A percentile compares a stretch with the other conserved stretches of the same genome.
These are phyloP conservation scores for Hysterangium stoloniferum DNA, from an alignment of 768 basidiomycete genomes.

Conservation along the genomic window DNA sequence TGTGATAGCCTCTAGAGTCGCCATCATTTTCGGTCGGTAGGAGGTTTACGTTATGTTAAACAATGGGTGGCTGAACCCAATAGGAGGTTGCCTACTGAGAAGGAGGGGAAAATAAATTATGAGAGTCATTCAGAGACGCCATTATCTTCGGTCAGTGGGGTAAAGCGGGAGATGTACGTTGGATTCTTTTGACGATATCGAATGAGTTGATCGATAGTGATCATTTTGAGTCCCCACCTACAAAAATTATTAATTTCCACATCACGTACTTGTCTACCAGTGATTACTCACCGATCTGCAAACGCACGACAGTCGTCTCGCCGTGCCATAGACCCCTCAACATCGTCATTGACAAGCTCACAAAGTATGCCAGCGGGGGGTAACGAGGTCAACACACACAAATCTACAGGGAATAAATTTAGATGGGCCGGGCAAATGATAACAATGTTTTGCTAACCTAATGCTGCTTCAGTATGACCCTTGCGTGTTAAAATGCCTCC, in stretches of 20 bases:
- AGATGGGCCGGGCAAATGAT: not conserved
- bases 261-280: too few relatives aligned
- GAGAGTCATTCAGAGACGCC: too few relatives aligned
- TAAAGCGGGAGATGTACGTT: not conserved
- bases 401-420: conserved; percentile 37
- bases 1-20: too few relatives aligned
- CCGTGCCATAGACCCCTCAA: conserved; percentile 85
- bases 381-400: conserved; percentile 69
- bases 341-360: conserved; percentile 91
- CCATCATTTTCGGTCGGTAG: too few relatives aligned
- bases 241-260: not conserved
- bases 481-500: conserved; percentile 83
- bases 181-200: conserved; percentile 21
- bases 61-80: too few relatives aligned
- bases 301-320: conserved; percentile 89
- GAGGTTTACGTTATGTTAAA: too few relatives aligned
- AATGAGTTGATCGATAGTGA: conserved; percentile 68
- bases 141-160: not conserved
- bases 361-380: conserved; percentile 79
- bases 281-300: conserved; percentile 47
- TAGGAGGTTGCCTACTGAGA: too few relatives aligned
- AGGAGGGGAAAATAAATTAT: too few relatives aligned
- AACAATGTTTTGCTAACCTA: conserved; percentile 30
- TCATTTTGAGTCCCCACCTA: conserved; percentile 82
- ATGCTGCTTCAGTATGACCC: conserved; percentile 88